phyloP scores from a whole-genome alignment of 176 grass and related monocot genomes.

The Zoysia pacifica region DNA sequence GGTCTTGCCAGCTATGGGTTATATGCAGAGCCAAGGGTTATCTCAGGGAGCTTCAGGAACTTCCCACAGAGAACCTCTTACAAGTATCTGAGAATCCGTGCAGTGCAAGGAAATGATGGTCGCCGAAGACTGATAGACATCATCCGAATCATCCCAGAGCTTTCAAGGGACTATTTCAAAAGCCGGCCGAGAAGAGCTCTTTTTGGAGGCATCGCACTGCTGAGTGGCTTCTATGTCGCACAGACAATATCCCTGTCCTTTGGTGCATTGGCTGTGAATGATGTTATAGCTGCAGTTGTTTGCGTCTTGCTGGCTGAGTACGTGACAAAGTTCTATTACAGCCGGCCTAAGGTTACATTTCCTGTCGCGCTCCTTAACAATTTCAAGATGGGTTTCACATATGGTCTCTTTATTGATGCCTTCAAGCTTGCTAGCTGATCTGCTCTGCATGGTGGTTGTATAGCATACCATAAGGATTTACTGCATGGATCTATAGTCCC shows the following conservation, averaged over 20 bases:
- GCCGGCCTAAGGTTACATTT: slow-evolving; percentile 77
- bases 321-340: slow-evolving; percentile 91
- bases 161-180: slow-evolving; percentile 83
- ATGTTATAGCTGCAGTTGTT: slow-evolving; percentile 90
- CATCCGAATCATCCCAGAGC: slow-evolving; percentile 71
- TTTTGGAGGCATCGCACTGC: slow-evolving; percentile 84
- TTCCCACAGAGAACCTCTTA: slow-evolving; percentile 38
- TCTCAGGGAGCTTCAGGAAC: slow-evolving; percentile 27
- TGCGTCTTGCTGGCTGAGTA: slow-evolving; percentile 86
- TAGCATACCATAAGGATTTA: slow-evolving; percentile 4
- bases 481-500: slow-evolving; percentile 33
- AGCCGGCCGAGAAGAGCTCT: slow-evolving; percentile 65
- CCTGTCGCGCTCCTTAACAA: slow-evolving; percentile 87
- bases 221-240: slow-evolving; percentile 91
- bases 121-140: slow-evolving; percentile 71
- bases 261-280: slow-evolving; percentile 83
- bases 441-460: slow-evolving; percentile 40
- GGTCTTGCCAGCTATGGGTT: slow-evolving; percentile 39
- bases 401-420: slow-evolving; percentile 97
- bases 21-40: slow-evolving; percentile 22
- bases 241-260: slow-evolving; percentile 96
- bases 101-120: slow-evolving; percentile 61
- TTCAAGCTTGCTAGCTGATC: slow-evolving; percentile 97
- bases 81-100: slow-evolving; percentile 50
- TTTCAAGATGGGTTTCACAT: slow-evolving; percentile 99